These are phyloP conservation scores for Afroboletus lepidellus DNA, from an alignment of 1,284 basidiomycete species.

Conservation along the genomic window DNA sequence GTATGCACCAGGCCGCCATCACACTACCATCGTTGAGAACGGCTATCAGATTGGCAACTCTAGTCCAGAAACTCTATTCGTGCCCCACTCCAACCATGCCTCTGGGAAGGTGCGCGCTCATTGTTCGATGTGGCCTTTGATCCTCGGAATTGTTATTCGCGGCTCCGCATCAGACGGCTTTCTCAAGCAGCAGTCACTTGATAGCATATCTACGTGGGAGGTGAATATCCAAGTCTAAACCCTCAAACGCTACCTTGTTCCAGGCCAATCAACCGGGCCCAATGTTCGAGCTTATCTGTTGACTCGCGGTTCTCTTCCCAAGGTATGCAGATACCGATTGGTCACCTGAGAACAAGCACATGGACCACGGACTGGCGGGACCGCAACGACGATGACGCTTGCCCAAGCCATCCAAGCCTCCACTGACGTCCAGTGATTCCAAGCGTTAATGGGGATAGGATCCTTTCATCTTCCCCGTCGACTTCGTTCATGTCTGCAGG, in stretches of 20 bases:
- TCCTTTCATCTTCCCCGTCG: neutral
- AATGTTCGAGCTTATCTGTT: conserved; percentile 7
- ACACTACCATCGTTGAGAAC: conserved; percentile 14
- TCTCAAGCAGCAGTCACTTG: neutral
- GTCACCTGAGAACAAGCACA: conserved; percentile 7
- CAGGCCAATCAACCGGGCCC: conserved; percentile 3
- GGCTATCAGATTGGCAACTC: neutral
- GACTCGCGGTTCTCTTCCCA: neutral
- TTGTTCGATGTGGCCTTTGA: conserved; percentile 1
- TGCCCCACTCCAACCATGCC: neutral
- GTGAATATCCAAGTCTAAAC: conserved; percentile 1
- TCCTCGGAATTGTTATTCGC: conserved; percentile 11
- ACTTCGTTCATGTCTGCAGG: neutral
- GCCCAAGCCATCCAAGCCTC: neutral
- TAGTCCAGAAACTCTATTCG: conserved; percentile 2
- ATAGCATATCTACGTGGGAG: neutral
- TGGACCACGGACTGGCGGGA: no score
- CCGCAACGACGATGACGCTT: no score
- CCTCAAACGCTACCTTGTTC: neutral
- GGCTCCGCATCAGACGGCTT: neutral
- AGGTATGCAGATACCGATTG: neutral
- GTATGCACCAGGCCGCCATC: conserved; percentile 3
- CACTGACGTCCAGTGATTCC: neutral
- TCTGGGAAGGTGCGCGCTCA: neutral
- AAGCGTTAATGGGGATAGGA: neutral